Percentiles rank a stretch among this genome's conserved stretches.
These are phyloP conservation scores for Rosa persica DNA, from an alignment of 306 rosid genomes.

Conservation along the genomic window DNA sequence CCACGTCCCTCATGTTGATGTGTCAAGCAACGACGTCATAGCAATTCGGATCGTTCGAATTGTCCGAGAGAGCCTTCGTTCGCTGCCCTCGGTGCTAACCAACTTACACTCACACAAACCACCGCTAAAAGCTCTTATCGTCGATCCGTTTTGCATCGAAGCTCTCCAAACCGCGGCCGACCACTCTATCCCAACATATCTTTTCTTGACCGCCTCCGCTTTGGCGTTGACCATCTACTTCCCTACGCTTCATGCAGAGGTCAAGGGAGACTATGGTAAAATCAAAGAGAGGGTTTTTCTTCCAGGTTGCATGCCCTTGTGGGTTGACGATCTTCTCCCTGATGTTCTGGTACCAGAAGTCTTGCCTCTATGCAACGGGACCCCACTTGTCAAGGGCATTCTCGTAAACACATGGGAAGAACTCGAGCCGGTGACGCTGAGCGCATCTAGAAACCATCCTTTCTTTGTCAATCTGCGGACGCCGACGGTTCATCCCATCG, in stretches of 20 bases:
- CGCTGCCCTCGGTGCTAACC: slow-evolving; percentile 11
- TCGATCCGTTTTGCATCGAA: slow-evolving; percentile 23
- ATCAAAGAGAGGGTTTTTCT: slow-evolving; percentile 17
- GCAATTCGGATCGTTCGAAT: neutral
- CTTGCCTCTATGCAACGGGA: neutral
- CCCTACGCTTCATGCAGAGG: slow-evolving; percentile 17
- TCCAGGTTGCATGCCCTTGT: slow-evolving; percentile 30
- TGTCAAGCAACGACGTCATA: neutral
- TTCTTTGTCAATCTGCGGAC: slow-evolving; percentile 14
- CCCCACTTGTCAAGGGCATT: slow-evolving; percentile 24
- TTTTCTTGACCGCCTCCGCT: slow-evolving; percentile 17
- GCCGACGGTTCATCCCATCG: slow-evolving; percentile 26
- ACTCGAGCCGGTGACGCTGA: slow-evolving; percentile 9
- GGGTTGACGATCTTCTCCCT: slow-evolving; percentile 11
- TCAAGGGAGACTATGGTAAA: slow-evolving; percentile 29
- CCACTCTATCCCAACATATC: slow-evolving; percentile 17
- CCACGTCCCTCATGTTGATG: neutral
- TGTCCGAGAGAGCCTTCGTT: slow-evolving; percentile 3
- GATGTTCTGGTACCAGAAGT: neutral
- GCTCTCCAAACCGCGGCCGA: slow-evolving; percentile 23
- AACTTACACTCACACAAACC: neutral
- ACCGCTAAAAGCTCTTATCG: slow-evolving; percentile 17
- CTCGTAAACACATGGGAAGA: slow-evolving; percentile 32
- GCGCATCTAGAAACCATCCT: slow-evolving; percentile 4
- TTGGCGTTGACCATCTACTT: slow-evolving; percentile 19